phyloP scores from a whole-genome alignment of 441 rosid genomes.

The Aleurites moluccanus region DNA sequence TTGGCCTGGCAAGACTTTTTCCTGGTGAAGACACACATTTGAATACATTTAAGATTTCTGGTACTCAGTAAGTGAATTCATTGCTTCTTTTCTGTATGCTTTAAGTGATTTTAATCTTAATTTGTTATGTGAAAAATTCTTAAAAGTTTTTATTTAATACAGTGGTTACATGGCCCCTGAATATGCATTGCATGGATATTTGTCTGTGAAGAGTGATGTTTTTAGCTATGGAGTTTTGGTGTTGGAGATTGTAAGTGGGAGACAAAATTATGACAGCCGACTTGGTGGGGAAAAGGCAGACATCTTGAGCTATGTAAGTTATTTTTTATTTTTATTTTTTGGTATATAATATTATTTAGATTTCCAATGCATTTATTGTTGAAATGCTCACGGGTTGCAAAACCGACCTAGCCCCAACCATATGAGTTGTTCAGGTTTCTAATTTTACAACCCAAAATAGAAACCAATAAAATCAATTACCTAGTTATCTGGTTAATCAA shows the following conservation, averaged over 20 bases:
- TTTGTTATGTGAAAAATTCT: background rate
- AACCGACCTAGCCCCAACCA: too few species aligned
- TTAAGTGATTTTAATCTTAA: background rate
- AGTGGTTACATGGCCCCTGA: slow-evolving; percentile 98
- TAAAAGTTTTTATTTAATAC: slow-evolving; percentile 25
- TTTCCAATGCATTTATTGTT: slow-evolving; percentile 5
- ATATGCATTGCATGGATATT: slow-evolving; percentile 76
- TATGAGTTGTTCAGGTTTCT: background rate
- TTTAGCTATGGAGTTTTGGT: slow-evolving; percentile 82
- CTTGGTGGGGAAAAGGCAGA: slow-evolving; percentile 56
- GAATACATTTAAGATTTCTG: slow-evolving; percentile 70
- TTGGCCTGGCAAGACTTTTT: slow-evolving; percentile 88
- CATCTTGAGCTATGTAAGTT: slow-evolving; percentile 79
- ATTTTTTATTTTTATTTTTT: background rate
- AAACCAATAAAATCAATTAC: background rate
- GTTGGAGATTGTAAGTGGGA: slow-evolving; percentile 80
- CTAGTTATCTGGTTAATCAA: background rate
- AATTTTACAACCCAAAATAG: background rate
- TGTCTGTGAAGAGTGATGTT: slow-evolving; percentile 80
- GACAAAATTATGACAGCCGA: slow-evolving; percentile 57
- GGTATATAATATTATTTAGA: background rate
- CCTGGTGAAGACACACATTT: slow-evolving; percentile 83
- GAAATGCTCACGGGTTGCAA: background rate
- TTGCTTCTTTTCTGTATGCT: background rate
- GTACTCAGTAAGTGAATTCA: slow-evolving; percentile 68